phyloP scores from a whole-genome alignment of 164 flowering plant species.

The Hamamelis virginiana region DNA sequence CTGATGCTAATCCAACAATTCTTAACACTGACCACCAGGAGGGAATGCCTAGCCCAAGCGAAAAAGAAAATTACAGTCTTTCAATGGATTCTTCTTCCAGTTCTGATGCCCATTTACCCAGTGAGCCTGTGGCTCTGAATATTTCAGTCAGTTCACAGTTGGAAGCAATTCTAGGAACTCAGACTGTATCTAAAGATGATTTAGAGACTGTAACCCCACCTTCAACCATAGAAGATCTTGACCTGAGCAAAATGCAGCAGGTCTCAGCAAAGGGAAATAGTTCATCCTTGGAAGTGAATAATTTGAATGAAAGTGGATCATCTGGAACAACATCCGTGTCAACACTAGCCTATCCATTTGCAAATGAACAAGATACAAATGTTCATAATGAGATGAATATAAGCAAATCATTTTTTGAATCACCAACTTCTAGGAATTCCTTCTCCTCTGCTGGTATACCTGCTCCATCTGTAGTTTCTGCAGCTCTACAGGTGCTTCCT shows the following conservation, averaged over 20 bases:
- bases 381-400: slow-evolving; percentile 29
- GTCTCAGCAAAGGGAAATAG: slow-evolving; percentile 28
- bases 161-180: slow-evolving; percentile 29
- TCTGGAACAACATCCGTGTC: slow-evolving; percentile 33
- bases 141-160: slow-evolving; percentile 28
- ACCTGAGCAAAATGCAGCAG: slow-evolving; percentile 22
- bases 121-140: slow-evolving; percentile 26
- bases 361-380: slow-evolving; percentile 31
- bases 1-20: slow-evolving; percentile 24
- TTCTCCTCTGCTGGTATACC: slow-evolving; percentile 80
- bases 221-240: slow-evolving; percentile 29
- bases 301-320: slow-evolving; percentile 28
- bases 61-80: slow-evolving; percentile 19
- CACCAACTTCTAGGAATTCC: slow-evolving; percentile 34
- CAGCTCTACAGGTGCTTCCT: slow-evolving; percentile 74
- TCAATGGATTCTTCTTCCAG: slow-evolving; percentile 26
- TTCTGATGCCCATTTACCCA: slow-evolving; percentile 20
- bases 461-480: slow-evolving; percentile 89
- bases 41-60: slow-evolving; percentile 21
- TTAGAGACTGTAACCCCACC: slow-evolving; percentile 20
- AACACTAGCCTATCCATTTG: slow-evolving; percentile 25
- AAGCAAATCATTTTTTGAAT: slow-evolving; percentile 34
- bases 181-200: slow-evolving; percentile 21
- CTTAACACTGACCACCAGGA: slow-evolving; percentile 23
- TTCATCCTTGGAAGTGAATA: slow-evolving; percentile 26